Base-by-base conservation (phyloP, 1,284 basidiomycete genomes). In the Athelia psychrophila region DNA sequence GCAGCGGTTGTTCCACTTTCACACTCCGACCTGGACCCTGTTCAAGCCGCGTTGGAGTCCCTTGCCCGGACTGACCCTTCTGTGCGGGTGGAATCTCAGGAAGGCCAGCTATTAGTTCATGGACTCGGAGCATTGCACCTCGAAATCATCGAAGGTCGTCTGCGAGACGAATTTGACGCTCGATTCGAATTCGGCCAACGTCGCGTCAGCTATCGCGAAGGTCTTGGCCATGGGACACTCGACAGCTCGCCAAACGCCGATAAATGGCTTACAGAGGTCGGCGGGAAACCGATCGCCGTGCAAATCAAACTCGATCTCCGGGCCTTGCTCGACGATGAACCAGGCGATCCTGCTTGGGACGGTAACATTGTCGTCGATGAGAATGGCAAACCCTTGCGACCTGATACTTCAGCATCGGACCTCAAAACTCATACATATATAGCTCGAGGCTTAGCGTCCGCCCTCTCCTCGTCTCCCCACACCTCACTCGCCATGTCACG, bases 61-160 rank as follows among this genome's bases (percentile, higher is more conserved):
- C 75, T 95, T 22, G 75, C 84, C n/a, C 86, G 92, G 9, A 95
- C 93, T 1, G 92, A 95, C 61, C 92, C 92, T 13, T 93, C 89
- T 1, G 79, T 94, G 25, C 84, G 90, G 4, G 73, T 88, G 20
- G 90, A 92, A 53, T 73, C 74, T 9, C 84, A 88, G 51, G 91
- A 94, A 55, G 91, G 91, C 0, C 92, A 95, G 61, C 76, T 91
- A 33, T 78, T 95, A 33, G 78, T 93, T 2, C 89, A 93, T 58
- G 92, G 92, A 3, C 81, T 95, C 51, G 92, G 92, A 13, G 83
- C 89, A 35, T 76, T 95, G 24, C 92, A 95, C 64, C 78, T 95
- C 6, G 93, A 95, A 66, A 94, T 95, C 52, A 79, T 93, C 1
- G 89, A 92, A 67, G 83, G 84, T 33, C 77, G 93, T 23, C 71